Conservation (phyloP, 805 yeast genomes). For the Candida orba region DNA sequence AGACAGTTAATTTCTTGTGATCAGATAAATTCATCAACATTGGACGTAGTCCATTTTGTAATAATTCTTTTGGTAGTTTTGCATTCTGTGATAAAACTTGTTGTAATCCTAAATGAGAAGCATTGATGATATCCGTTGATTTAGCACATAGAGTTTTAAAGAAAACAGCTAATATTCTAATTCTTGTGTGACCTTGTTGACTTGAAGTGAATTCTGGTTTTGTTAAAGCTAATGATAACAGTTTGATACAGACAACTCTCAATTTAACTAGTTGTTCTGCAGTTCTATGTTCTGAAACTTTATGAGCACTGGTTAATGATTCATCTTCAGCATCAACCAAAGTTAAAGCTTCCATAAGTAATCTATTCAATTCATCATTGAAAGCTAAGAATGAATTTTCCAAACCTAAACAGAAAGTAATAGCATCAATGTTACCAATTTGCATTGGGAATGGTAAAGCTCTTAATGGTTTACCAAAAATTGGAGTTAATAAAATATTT, state of each 20-base stretch:
- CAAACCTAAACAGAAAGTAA: constrained; percentile 80
- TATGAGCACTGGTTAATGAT: constrained; percentile 79
- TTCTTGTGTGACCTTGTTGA: constrained; percentile 70
- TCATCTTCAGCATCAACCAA: constrained; percentile 98
- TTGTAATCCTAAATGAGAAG: constrained; percentile 85
- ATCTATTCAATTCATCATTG: constrained; percentile 80
- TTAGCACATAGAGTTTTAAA: constrained; percentile 87
- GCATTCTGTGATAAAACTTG: constrained; percentile 79
- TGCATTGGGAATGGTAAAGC: constrained; percentile 99
- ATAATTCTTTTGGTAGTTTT: constrained; percentile 83
- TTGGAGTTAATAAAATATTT: constrained; percentile 78
- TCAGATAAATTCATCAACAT: constrained; percentile 93
- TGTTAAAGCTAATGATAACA: constrained; percentile 75
- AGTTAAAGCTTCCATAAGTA: constrained; percentile 85
- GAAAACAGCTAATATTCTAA: constrained; percentile 84
- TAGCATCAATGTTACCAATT: constrained; percentile 95
- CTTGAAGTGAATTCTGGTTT: constrained; percentile 77
- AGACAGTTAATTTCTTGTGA: constrained; percentile 80
- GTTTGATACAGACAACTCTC: constrained; percentile 81
- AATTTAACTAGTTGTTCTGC: constrained; percentile 81
- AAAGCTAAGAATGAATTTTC: constrained; percentile 78
- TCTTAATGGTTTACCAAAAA: constrained; percentile 92
- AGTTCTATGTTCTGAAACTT: constrained; percentile 80
- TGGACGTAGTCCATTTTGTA: constrained; percentile 94
- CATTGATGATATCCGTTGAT: constrained; percentile 81